Conservation (phyloP, 2,329 filamentous ascomycete genomes). For the Colletotrichum ledebouriae region DNA sequence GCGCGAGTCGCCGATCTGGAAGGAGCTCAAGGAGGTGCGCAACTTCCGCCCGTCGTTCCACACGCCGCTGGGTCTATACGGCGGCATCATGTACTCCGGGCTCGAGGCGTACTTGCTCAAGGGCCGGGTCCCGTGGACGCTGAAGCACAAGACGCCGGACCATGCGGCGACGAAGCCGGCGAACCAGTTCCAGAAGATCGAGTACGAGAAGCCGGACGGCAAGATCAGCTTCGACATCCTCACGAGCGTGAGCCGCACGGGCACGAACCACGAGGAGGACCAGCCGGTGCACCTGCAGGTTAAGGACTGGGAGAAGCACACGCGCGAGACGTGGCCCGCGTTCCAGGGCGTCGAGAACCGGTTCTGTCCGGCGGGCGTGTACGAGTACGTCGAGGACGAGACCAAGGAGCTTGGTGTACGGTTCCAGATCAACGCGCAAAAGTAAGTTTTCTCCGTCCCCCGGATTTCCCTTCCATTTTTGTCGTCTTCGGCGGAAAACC, state of each 20-base stretch:
- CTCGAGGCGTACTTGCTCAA: slow-evolving; percentile 90
- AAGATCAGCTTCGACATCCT: slow-evolving; percentile 96
- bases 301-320: slow-evolving; percentile 93
- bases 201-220: slow-evolving; percentile 96
- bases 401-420: slow-evolving; percentile 88
- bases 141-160: slow-evolving; percentile 86
- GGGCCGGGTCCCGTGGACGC: slow-evolving; percentile 90
- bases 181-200: slow-evolving; percentile 86
- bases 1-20: slow-evolving; percentile 90
- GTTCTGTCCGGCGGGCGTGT: slow-evolving; percentile 97
- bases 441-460: slow-evolving; percentile 72
- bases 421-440: slow-evolving; percentile 98
- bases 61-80: slow-evolving; percentile 86
- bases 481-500: not conserved
- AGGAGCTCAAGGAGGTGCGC: slow-evolving; percentile 92
- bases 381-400: slow-evolving; percentile 96
- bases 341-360: slow-evolving; percentile 96
- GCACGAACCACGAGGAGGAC: slow-evolving; percentile 98
- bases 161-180: slow-evolving; percentile 83
- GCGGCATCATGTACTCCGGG: slow-evolving; percentile 92
- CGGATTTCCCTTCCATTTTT: not conserved
- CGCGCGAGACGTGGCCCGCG: slow-evolving; percentile 82
- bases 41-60: slow-evolving; percentile 99
- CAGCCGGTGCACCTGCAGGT: slow-evolving; percentile 97
- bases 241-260: slow-evolving; percentile 93